phyloP scores from a whole-genome alignment of 225 moss, liverwort and hornwort species.

The Anthoceros angustus region DNA sequence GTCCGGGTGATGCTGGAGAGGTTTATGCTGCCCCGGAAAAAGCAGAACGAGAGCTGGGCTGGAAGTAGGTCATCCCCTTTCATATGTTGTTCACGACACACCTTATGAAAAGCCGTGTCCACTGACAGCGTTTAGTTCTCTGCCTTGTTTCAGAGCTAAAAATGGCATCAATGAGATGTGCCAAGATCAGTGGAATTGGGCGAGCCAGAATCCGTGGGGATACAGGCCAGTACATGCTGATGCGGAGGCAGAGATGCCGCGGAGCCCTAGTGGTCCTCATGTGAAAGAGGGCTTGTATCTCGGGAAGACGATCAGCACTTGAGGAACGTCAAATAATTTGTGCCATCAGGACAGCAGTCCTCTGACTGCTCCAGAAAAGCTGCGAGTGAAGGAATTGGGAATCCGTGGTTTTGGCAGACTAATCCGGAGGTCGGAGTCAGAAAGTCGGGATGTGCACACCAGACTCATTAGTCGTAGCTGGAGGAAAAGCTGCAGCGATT shows the following conservation, averaged over 20 bases:
- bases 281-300: too few relatives aligned
- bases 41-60: conserved; percentile 61
- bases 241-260: not conserved
- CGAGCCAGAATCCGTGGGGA: conserved; percentile 69
- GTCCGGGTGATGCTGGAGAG: conserved; percentile 83
- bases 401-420: too few relatives aligned
- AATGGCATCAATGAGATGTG: conserved; percentile 91
- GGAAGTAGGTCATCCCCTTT: conserved; percentile 43
- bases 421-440: too few relatives aligned
- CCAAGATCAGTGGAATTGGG: conserved; percentile 96
- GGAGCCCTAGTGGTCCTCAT: not conserved
- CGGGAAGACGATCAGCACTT: too few relatives aligned
- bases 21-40: conserved; percentile 71
- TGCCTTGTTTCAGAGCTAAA: conserved; percentile 45
- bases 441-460: too few relatives aligned
- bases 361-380: too few relatives aligned
- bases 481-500: too few relatives aligned
- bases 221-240: conserved; percentile 22
- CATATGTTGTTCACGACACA: not conserved
- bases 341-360: too few relatives aligned
- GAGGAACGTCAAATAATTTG: too few relatives aligned
- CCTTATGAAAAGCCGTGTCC: not conserved
- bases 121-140: not conserved
- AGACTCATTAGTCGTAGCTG: too few relatives aligned
- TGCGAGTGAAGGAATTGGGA: too few relatives aligned